Evolutionary conservation across 2,329 filamentous ascomycete species (phyloP).

Genomic region (Fusarium bactridioides): DNA sequence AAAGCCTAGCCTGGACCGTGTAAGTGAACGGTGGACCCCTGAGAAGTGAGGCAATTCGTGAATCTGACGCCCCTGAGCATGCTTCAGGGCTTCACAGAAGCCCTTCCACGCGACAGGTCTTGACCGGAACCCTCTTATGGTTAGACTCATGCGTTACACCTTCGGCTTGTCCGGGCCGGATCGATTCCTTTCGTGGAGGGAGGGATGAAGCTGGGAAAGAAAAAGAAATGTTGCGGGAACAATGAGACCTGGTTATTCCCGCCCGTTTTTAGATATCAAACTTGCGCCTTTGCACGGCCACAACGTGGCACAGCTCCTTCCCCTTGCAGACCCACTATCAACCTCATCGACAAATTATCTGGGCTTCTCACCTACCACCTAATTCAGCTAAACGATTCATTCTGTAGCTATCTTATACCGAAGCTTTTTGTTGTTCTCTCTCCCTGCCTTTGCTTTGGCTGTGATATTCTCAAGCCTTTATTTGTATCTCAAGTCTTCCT

Average conservation of each 20-base stretch:
- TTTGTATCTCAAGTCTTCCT: slow-evolving; percentile 10
- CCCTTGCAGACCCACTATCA: slow-evolving; percentile 27
- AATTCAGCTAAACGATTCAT: slow-evolving; percentile 20
- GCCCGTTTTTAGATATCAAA: background rate
- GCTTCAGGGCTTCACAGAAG: slow-evolving; percentile 12
- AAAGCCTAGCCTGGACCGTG: slow-evolving; percentile 14
- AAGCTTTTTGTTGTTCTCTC: slow-evolving; percentile 8
- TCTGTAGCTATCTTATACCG: slow-evolving; percentile 1
- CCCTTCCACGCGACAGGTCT: slow-evolving; percentile 14
- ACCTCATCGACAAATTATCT: slow-evolving; percentile 29
- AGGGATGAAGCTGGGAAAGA: background rate
- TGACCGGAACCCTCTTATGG: slow-evolving; percentile 30
- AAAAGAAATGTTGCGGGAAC: slow-evolving; percentile 1
- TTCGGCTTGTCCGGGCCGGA: slow-evolving; percentile 33
- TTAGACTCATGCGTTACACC: slow-evolving; percentile 33
- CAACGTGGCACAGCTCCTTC: slow-evolving; percentile 17
- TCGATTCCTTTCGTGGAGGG: slow-evolving; percentile 2
- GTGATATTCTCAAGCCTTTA: slow-evolving; percentile 28
- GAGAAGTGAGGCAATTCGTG: slow-evolving; percentile 13
- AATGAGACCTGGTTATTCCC: slow-evolving; percentile 26
- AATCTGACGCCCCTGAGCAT: slow-evolving; percentile 19
- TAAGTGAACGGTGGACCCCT: slow-evolving; percentile 24
- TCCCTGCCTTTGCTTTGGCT: slow-evolving; percentile 14
- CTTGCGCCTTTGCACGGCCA: slow-evolving; percentile 29
- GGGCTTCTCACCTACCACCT: slow-evolving; percentile 9